These are phyloP conservation scores for Exophiala oligosperma DNA, from an alignment of 2,329 filamentous ascomycete species.

Conservation along the genomic window DNA sequence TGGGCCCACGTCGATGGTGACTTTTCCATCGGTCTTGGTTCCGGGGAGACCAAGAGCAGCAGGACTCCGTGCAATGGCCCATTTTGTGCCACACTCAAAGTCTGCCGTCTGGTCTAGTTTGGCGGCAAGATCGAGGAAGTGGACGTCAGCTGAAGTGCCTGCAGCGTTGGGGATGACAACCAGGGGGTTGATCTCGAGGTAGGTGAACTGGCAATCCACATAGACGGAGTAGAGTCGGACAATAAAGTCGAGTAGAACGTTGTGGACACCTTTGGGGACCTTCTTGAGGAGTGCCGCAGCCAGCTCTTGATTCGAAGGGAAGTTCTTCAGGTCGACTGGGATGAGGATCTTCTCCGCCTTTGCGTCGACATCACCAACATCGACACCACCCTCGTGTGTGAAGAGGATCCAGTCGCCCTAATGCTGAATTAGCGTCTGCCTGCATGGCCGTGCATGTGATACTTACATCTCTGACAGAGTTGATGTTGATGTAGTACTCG, in stretches of 20 bases:
- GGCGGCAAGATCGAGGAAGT: constrained; percentile 97
- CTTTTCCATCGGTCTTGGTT: constrained; percentile 66
- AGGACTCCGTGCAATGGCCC: constrained; percentile 92
- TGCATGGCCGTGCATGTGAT: constrained; percentile 2
- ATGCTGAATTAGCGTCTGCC: constrained; percentile 22
- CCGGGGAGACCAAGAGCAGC: constrained; percentile 80
- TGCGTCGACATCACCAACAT: constrained; percentile 97
- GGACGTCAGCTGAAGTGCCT: constrained; percentile 86
- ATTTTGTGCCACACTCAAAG: constrained; percentile 99
- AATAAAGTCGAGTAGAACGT: constrained; percentile 99
- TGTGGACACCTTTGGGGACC: constrained; percentile 93
- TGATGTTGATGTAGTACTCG: constrained; percentile 99
- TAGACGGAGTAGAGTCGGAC: constrained; percentile 97
- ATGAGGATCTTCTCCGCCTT: constrained; percentile 99
- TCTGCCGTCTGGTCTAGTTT: constrained; percentile 99
- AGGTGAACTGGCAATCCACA: constrained; percentile 99
- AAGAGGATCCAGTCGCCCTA: constrained; percentile 99
- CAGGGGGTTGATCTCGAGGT: constrained; percentile 99
- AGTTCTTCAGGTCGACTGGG: constrained; percentile 90
- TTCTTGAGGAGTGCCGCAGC: constrained; percentile 83
- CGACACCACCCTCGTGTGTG: constrained; percentile 98
- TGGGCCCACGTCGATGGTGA: constrained; percentile 93
- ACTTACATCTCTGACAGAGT: constrained; percentile 98
- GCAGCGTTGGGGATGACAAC: constrained; percentile 95
- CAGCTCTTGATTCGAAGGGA: constrained; percentile 94